phyloP scores from a whole-genome alignment of 805 yeast species.

The Zygosaccharomyces kombuchaensis region DNA sequence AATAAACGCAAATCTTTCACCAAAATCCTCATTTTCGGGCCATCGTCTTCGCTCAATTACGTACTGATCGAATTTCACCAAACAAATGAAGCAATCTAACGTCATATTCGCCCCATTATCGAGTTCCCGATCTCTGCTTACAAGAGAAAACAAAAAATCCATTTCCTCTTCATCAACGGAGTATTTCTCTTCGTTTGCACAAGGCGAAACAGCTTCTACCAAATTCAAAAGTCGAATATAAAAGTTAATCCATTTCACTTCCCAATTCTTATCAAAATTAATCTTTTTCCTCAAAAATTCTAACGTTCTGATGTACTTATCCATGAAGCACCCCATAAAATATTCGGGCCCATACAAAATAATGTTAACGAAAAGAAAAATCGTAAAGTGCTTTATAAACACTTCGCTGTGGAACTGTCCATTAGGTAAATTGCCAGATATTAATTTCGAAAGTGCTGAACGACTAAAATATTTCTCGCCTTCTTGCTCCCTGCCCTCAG shows the following conservation, averaged over 20 bases:
- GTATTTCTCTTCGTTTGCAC: neutral
- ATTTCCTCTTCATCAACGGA: constrained; percentile 10
- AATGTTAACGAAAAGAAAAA: constrained; percentile 16
- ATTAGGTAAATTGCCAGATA: constrained; percentile 9
- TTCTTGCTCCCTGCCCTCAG: constrained; percentile 3
- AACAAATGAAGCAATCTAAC: constrained; percentile 10
- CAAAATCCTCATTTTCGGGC: constrained; percentile 2
- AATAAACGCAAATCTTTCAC: neutral
- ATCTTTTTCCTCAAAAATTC: constrained; percentile 20
- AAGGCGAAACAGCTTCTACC: constrained; percentile 8
- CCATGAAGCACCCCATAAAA: constrained; percentile 17
- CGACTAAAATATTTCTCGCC: constrained; percentile 1
- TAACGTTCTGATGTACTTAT: constrained; percentile 17
- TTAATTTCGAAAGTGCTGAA: constrained; percentile 9
- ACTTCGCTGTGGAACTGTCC: constrained; percentile 20
- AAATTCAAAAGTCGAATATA: constrained; percentile 18
- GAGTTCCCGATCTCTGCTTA: neutral
- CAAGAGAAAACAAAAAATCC: neutral
- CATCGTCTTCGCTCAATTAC: constrained; percentile 7
- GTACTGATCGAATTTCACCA: constrained; percentile 12
- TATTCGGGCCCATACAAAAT: constrained; percentile 13
- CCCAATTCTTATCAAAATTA: constrained; percentile 24
- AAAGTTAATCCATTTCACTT: constrained; percentile 22
- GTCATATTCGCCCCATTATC: constrained; percentile 2
- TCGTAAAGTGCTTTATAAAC: constrained; percentile 18